Percentiles rank a stretch among this genome's conserved stretches.
phyloP scores from a whole-genome alignment of 805 yeast species.

The Wickerhamomyces tratensis region DNA sequence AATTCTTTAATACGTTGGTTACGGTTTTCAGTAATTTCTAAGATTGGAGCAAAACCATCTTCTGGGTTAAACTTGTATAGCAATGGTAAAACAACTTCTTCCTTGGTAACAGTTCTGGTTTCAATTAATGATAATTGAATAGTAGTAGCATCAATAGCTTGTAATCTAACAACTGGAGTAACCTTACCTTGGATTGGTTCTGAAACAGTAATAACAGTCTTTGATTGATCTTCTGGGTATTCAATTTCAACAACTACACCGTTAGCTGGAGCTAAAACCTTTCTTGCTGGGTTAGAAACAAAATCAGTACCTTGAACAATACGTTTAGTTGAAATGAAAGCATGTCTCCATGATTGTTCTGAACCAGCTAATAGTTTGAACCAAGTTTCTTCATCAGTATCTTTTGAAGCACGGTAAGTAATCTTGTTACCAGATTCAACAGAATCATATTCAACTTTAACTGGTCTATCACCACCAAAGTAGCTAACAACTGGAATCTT shows the following conservation, averaged over 20 bases:
- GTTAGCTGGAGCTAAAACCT: slow-evolving; percentile 68
- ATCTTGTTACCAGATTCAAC: slow-evolving; percentile 23
- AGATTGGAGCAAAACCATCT: slow-evolving; percentile 93
- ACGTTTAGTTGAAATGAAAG: slow-evolving; percentile 70
- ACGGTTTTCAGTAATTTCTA: slow-evolving; percentile 84
- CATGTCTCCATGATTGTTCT: slow-evolving; percentile 80
- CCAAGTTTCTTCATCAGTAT: slow-evolving; percentile 44
- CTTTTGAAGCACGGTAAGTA: slow-evolving; percentile 29
- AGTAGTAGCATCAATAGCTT: slow-evolving; percentile 34
- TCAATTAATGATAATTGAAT: slow-evolving; percentile 76
- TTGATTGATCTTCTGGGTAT: slow-evolving; percentile 37
- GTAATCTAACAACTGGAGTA: slow-evolving; percentile 57
- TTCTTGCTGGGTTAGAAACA: slow-evolving; percentile 68
- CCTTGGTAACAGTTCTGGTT: slow-evolving; percentile 73
- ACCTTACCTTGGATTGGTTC: slow-evolving; percentile 68
- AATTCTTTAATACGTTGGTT: slow-evolving; percentile 89
- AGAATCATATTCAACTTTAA: slow-evolving; percentile 23
- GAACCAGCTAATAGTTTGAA: slow-evolving; percentile 73
- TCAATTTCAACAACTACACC: slow-evolving; percentile 55
- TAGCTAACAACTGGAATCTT: slow-evolving; percentile 83
- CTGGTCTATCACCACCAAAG: slow-evolving; percentile 62
- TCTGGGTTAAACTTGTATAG: slow-evolving; percentile 70
- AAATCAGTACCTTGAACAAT: slow-evolving; percentile 81
- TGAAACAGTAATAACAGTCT: slow-evolving; percentile 51
- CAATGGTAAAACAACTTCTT: slow-evolving; percentile 68